phyloP scores from a whole-genome alignment of 257 asterid species.

The Ilex asprella region DNA sequence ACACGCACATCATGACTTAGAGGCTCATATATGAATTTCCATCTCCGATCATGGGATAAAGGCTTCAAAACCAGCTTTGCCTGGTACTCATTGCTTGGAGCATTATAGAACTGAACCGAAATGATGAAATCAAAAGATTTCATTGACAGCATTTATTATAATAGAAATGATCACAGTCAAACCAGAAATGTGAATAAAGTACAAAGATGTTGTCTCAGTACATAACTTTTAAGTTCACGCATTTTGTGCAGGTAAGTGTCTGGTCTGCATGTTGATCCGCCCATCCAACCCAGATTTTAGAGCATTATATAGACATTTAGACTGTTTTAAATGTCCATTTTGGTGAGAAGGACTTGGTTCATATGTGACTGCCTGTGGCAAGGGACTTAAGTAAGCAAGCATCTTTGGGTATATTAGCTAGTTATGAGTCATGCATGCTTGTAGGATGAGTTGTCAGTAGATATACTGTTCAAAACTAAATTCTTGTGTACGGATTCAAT shows the following conservation, averaged over 20 bases:
- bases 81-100: conserved; percentile 79
- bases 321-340: no score
- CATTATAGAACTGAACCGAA: conserved; percentile 59
- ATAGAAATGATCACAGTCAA: not conserved
- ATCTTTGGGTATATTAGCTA: no score
- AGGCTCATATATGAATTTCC: conserved; percentile 92
- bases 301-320: no score
- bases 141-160: not conserved
- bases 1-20: conserved; percentile 78
- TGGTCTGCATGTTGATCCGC: not conserved
- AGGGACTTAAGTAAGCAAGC: no score
- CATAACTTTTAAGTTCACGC: not conserved
- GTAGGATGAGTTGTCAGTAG: no score
- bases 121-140: conserved; percentile 1
- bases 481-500: no score
- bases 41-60: conserved; percentile 64
- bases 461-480: no score
- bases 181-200: not conserved
- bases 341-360: no score
- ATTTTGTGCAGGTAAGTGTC: not conserved
- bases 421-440: no score
- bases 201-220: not conserved
- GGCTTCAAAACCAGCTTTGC: conserved; percentile 92
- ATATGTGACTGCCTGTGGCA: no score
- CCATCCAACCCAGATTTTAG: no score